Evolutionary conservation across 352 stramenopile species (phyloP).

Genomic region (Globisporangium cylindrosporum): DNA sequence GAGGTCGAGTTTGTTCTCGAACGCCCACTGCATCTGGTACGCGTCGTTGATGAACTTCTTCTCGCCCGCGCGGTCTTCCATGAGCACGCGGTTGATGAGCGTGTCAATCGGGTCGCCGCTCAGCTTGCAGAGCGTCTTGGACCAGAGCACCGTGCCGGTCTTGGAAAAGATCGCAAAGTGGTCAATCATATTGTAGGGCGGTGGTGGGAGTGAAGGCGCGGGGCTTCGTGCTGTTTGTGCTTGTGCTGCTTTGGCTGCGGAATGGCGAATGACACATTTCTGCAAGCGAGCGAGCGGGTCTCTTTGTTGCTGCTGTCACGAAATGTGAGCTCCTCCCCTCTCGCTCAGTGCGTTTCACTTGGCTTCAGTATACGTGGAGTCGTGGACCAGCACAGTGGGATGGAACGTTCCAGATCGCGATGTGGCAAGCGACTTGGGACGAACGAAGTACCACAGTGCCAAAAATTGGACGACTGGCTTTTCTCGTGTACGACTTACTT

Average conservation of each 20-base stretch:
- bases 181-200: conserved; percentile 77
- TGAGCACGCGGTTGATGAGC: conserved; percentile 87
- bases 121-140: conserved; percentile 84
- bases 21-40: conserved; percentile 90
- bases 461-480: conserved; percentile 1
- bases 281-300: not conserved
- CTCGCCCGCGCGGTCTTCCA: conserved; percentile 86
- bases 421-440: conserved; percentile 11
- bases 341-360: conserved; percentile 9
- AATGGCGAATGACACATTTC: not conserved
- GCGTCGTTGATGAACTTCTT: conserved; percentile 82
- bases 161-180: conserved; percentile 92
- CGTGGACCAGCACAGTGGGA: conserved; percentile 4
- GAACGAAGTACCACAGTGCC: not conserved
- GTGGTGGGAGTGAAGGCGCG: not conserved
- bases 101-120: conserved; percentile 82
- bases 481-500: not conserved
- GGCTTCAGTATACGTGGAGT: not conserved
- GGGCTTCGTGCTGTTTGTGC: not conserved
- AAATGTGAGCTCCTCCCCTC: conserved; percentile 2
- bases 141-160: conserved; percentile 89
- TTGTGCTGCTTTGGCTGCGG: not conserved
- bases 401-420: conserved; percentile 20
- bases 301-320: conserved; percentile 4
- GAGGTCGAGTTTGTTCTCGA: conserved; percentile 91